Evolutionary conservation across 2,329 filamentous ascomycete species (phyloP), one percentile per base, ranked within the genome.

Genomic region (Verticillium dahliae): DNA sequence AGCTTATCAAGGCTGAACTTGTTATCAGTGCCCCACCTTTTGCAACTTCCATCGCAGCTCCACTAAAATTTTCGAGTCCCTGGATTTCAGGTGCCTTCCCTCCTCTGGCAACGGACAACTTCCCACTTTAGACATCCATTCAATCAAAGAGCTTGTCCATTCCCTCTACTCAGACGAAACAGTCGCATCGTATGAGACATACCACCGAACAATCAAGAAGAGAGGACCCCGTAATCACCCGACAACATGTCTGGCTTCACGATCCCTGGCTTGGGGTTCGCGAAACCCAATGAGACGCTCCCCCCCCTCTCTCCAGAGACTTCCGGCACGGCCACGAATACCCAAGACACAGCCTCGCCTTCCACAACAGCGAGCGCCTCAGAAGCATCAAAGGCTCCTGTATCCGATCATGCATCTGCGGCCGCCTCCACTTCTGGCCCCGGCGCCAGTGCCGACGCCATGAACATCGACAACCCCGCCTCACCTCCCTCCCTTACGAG

Each of bases 231-330:
- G 22, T 6, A 18, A 4, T 9, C 6, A 15, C n/a, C n/a, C 41
- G 18, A 5, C 41, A 62, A 7, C 10, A 79, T 78, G 76, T 74
- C 76, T 33, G 74, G 74, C 60, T 78, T 79, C 38, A 75, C 77
- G 61, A 79, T 79, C 38, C 76, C 76, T 35, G 76, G 76, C 60
- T 68, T 79, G 15, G 76, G 76, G 11, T 74, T 78, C 63, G 76
- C 76, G 58, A 77, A 75, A 64, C 75, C 75, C 4, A 77, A 78
- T 60, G 76, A 79, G 60, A 71, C 68, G 2, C 67, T 79, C 2
- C 76, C 76, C 1, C 76, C 76, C 13, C 68, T 78, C 0, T 70
- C 74, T 2, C 39, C 71, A 22, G 75, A 77, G 13, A 37, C 72
- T 13, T 62, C 69, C 35, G 66, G 65, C n/a, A 70, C 71, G 6